Conservation (phyloP, 2,329 filamentous ascomycete genomes). For the Dryadomyces sulphureus region DNA sequence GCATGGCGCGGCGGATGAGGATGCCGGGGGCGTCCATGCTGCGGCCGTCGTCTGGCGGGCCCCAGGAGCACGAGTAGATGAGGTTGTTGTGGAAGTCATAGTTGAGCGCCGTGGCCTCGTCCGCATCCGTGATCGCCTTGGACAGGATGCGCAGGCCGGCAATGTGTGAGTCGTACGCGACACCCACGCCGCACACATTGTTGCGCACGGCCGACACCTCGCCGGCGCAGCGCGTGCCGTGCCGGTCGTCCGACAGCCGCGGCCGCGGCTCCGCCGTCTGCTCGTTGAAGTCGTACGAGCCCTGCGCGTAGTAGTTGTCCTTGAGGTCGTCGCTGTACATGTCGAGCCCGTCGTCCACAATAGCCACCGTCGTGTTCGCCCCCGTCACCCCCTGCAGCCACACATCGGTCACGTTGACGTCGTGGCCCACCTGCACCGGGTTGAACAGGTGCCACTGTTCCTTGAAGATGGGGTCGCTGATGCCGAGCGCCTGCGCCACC, state of each 20-base stretch:
- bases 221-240: constrained; percentile 88
- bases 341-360: constrained; percentile 91
- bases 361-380: constrained; percentile 75
- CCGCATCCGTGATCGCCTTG: constrained; percentile 76
- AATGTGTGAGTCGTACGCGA: constrained; percentile 84
- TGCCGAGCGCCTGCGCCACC: constrained; percentile 53
- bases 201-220: constrained; percentile 90
- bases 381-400: constrained; percentile 89
- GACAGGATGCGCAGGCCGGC: constrained; percentile 87
- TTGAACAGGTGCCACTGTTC: constrained; percentile 97
- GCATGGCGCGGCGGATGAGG: constrained; percentile 77
- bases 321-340: constrained; percentile 90
- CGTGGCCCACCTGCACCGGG: constrained; percentile 63
- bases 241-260: constrained; percentile 67
- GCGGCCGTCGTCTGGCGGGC: constrained; percentile 79
- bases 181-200: constrained; percentile 85
- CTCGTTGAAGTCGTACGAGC: constrained; percentile 96
- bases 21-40: constrained; percentile 91
- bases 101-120: constrained; percentile 86
- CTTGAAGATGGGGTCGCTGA: constrained; percentile 77
- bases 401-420: constrained; percentile 89
- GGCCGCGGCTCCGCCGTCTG: constrained; percentile 64
- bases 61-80: constrained; percentile 98
- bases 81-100: constrained; percentile 84
- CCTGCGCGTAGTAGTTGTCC: constrained; percentile 83